Evolutionary conservation across 2,329 filamentous ascomycete genomes (phyloP).

Genomic region (Knufia fluminis): DNA sequence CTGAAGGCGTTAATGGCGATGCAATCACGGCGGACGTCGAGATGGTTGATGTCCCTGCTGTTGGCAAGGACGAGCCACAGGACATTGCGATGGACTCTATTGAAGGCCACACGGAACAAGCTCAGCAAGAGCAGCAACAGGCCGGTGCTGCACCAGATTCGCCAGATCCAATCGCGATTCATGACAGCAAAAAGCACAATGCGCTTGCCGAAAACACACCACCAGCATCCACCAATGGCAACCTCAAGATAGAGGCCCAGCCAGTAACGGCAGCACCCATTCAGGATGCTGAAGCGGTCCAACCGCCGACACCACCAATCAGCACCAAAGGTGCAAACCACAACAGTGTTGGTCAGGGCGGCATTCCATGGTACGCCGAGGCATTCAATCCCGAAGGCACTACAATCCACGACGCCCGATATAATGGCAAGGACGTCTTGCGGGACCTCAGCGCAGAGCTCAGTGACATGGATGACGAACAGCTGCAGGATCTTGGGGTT

Average conservation of each 20-base stretch:
- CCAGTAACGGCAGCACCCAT: background rate
- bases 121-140: background rate
- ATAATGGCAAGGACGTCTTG: constrained; percentile 62
- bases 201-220: constrained; percentile 18
- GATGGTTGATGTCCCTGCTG: constrained; percentile 30
- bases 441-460: constrained; percentile 73
- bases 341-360: constrained; percentile 56
- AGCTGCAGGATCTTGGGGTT: constrained; percentile 59
- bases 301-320: constrained; percentile 33
- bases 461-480: constrained; percentile 85
- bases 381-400: constrained; percentile 72
- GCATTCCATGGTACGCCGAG: constrained; percentile 80
- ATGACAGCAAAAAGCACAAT: constrained; percentile 5
- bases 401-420: constrained; percentile 66
- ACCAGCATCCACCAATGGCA: constrained; percentile 24
- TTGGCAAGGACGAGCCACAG: constrained; percentile 15
- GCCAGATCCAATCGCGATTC: constrained; percentile 8
- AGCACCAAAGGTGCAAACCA: constrained; percentile 35
- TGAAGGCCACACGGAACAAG: constrained; percentile 3
- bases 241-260: constrained; percentile 23
- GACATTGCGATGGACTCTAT: constrained; percentile 8
- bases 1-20: background rate
- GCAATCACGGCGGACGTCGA: constrained; percentile 25
- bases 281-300: constrained; percentile 14
- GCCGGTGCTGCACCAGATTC: background rate